These are phyloP conservation scores for Oleoguttula mirabilis DNA, from an alignment of 495 filamentous ascomycete species.

Conservation along the genomic window DNA sequence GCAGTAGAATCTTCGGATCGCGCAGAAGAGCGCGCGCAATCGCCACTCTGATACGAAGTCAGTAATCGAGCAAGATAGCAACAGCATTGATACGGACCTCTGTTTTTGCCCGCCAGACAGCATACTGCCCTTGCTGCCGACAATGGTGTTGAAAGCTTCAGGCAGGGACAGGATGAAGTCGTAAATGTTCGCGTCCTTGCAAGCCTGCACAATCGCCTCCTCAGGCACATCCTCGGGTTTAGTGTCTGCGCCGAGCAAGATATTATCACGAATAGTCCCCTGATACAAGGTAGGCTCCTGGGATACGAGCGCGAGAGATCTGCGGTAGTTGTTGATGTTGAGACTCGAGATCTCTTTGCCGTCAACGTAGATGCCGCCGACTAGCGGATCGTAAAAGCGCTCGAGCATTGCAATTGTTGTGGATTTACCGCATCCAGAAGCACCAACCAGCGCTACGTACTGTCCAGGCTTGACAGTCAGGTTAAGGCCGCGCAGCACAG, in stretches of 20 bases:
- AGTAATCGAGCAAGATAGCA: not conserved
- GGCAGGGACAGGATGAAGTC: conserved; percentile 71
- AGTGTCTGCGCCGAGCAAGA: conserved; percentile 54
- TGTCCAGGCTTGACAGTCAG: conserved; percentile 45
- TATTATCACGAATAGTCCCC: conserved; percentile 72
- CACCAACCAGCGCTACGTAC: conserved; percentile 49
- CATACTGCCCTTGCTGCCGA: conserved; percentile 30
- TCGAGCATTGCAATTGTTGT: conserved; percentile 50
- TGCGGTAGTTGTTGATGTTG: conserved; percentile 70
- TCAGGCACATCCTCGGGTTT: conserved; percentile 48
- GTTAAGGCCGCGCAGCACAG: conserved; percentile 29
- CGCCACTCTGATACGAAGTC: too few species aligned
- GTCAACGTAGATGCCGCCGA: conserved; percentile 62
- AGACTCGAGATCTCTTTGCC: conserved; percentile 59
- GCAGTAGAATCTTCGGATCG: conserved; percentile 65
- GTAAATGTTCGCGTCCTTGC: conserved; percentile 82
- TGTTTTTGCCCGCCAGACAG: conserved; percentile 34
- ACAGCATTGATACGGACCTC: conserved; percentile 12
- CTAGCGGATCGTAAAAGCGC: conserved; percentile 56
- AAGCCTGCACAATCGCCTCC: conserved; percentile 58
- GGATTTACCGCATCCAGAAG: conserved; percentile 50
- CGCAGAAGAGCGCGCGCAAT: conserved; percentile 43
- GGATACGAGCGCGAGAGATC: conserved; percentile 64
- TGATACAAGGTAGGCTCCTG: conserved; percentile 84
- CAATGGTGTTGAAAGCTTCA: conserved; percentile 31